phyloP scores from a whole-genome alignment of 164 flowering plant species.

The Umbilicus rupestris region DNA sequence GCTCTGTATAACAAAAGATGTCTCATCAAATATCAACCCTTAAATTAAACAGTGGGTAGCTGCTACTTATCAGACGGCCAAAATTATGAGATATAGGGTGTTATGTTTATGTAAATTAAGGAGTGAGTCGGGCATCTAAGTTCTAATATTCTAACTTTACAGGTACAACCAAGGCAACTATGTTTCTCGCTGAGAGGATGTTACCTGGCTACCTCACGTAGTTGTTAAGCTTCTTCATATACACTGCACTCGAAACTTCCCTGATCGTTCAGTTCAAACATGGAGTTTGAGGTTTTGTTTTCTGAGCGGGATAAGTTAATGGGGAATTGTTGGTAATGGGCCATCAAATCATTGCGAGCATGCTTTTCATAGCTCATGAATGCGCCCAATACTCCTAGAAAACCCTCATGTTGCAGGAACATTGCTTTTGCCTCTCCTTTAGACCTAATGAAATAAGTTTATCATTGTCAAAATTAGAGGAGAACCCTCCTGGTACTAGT shows the following conservation, averaged over 20 bases:
- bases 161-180: neutral
- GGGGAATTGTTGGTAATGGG: constrained; percentile 20
- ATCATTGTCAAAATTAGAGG: neutral
- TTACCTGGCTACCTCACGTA: neutral
- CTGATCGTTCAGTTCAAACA: constrained; percentile 15
- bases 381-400: constrained; percentile 70
- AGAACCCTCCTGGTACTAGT: neutral
- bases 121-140: neutral
- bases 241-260: constrained; percentile 24
- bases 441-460: constrained; percentile 32
- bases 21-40: neutral
- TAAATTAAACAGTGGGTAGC: neutral
- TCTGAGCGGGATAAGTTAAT: constrained; percentile 6
- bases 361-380: constrained; percentile 41
- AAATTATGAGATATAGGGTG: neutral
- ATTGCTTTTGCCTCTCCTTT: constrained; percentile 69
- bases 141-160: neutral
- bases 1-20: neutral
- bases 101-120: neutral
- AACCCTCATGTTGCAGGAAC: constrained; percentile 67
- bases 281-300: constrained; percentile 12
- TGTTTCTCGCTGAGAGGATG: neutral
- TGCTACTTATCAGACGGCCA: neutral
- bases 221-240: constrained; percentile 14
- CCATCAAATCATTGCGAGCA: constrained; percentile 16